Percentiles rank a stretch among this genome's conserved stretches.
phyloP scores from a whole-genome alignment of 805 yeast species.

The Pichia pseudocactophila region DNA sequence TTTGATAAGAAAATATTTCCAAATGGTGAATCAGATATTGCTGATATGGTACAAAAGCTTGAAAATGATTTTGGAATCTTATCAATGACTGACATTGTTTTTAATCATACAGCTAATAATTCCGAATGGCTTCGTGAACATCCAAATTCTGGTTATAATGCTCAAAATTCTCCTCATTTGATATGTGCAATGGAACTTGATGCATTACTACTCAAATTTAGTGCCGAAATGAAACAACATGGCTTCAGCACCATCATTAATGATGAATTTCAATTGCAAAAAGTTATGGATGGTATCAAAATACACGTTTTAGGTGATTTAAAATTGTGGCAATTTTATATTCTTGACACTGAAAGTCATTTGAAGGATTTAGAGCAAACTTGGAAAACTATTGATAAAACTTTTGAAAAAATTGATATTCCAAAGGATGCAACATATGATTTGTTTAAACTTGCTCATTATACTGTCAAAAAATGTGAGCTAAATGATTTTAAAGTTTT shows the following conservation, averaged over 20 bases:
- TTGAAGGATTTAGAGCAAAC: conserved; percentile 30
- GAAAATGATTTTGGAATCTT: conserved; percentile 52
- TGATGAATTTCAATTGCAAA: conserved; percentile 44
- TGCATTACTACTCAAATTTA: conserved; percentile 53
- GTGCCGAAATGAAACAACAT: conserved; percentile 43
- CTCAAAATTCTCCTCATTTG: conserved; percentile 83
- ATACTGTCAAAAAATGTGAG: conserved; percentile 35
- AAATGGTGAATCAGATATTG: conserved; percentile 44
- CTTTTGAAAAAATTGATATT: conserved; percentile 28
- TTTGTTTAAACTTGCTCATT: conserved; percentile 43
- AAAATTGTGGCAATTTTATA: conserved; percentile 84
- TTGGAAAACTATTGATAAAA: conserved; percentile 23
- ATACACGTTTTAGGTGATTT: conserved; percentile 56
- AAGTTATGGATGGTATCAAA: conserved; percentile 59
- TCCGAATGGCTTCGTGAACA: conserved; percentile 77
- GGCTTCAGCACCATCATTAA: conserved; percentile 55
- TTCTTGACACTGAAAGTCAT: conserved; percentile 44
- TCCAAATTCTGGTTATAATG: conserved; percentile 87
- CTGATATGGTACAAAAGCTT: conserved; percentile 37
- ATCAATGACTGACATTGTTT: conserved; percentile 83
- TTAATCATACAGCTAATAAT: conserved; percentile 91
- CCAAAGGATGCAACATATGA: conserved; percentile 35
- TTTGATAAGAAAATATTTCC: conserved; percentile 65
- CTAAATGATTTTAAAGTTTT: conserved; percentile 33
- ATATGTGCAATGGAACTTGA: conserved; percentile 80